Evolutionary conservation across 345 rosid genomes (phyloP), one percentile per base, ranked within the genome.

Genomic region (Murraya paniculata): DNA sequence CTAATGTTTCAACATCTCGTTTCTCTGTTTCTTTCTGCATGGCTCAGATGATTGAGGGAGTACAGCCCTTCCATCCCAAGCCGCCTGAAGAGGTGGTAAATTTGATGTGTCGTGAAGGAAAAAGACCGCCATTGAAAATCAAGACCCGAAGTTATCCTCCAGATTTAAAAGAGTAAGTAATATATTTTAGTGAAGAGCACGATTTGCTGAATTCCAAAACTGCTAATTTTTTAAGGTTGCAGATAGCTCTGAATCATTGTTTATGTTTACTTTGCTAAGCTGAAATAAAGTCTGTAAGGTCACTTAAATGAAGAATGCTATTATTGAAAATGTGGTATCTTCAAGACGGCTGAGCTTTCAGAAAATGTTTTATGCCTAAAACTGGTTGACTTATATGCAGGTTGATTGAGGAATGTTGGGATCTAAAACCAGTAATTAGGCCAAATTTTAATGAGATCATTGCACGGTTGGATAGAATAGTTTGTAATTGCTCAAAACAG

Each of bases 401-500:
- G 89, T 86, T 96, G 91, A 89, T 94, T 72, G 97, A 91, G 77
- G 97, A 94, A 84, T 96, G 98, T 65, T 96, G 97, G 98, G 87
- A 89, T 77, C 85, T 88, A 39, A 91, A 90, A 57, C 81, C 89
- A 45, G 48, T 78, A 36, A 66, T 79, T 18, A 88, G 99, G 79
- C 99, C 99, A 38, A 85, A 83, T 14, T 96, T 94, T 78, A 86
- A 94, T 3, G 95, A 96, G 83, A 91, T 94, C 79, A 92, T 96
- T 24, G 89, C 90, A 36, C 91, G 98, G 41, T 83, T 96, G 83
- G 91, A 91, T 79, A 92, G 65, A 79, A 88, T 96, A 77, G 89
- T 88, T 68, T 81, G 83, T 69, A 88, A 86, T 71, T 86, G 98
- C 82, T 90, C 98, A 64, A 94, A 88, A 81, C 98, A 91, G 6